phyloP scores from a whole-genome alignment of 2,329 filamentous ascomycete genomes.

The Botryotinia convoluta region DNA sequence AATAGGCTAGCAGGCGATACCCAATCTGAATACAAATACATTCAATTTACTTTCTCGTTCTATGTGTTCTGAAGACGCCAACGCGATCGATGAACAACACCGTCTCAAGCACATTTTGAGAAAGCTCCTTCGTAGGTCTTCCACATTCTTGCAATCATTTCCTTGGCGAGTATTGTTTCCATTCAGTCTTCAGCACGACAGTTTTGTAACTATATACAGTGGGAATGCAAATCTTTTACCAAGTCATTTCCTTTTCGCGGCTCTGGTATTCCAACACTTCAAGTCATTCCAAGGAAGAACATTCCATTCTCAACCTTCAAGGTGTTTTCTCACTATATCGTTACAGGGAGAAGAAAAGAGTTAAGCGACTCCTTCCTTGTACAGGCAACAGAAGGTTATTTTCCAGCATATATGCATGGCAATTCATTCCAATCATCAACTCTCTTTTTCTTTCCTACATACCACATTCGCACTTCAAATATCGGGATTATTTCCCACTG shows the following conservation, averaged over 20 bases:
- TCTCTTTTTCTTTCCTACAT: background rate
- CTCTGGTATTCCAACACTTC: background rate
- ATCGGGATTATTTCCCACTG: background rate
- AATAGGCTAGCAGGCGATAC: slow-evolving; percentile 16
- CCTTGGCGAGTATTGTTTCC: background rate
- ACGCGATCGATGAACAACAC: background rate
- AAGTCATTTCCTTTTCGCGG: background rate
- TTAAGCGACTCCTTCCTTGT: background rate
- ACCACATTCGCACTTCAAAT: background rate
- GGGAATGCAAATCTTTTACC: background rate
- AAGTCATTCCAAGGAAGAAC: background rate
- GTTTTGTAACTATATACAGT: background rate
- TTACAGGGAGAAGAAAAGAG: too few relatives aligned
- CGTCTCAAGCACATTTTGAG: background rate
- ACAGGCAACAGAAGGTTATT: background rate
- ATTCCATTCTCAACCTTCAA: background rate
- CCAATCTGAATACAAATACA: slow-evolving; percentile 15
- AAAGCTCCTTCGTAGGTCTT: background rate
- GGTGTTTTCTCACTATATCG: background rate
- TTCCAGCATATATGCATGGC: background rate
- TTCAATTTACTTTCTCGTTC: background rate
- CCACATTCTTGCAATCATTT: background rate
- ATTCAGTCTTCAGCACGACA: background rate
- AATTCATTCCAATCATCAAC: background rate
- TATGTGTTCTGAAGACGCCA: background rate